Evolutionary conservation across 805 yeast species (phyloP), one percentile per base, ranked within the genome.

Genomic region (Vanderwaltozyma verrucispora): DNA sequence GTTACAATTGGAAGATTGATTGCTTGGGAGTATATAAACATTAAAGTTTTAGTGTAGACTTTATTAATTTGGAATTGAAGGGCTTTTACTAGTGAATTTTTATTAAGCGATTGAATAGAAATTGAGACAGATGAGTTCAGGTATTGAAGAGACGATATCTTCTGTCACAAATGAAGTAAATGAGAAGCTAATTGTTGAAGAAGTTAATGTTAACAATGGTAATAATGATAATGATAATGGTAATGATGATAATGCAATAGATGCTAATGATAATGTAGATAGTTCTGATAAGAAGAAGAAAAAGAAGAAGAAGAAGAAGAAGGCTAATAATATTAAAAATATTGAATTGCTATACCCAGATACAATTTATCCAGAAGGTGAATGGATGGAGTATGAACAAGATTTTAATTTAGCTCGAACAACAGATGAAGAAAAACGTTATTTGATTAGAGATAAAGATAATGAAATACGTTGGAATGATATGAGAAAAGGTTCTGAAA

Each of bases 401-500:
- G 70, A 63, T 36, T 72, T 74, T 42, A 86, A 81, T 39, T 61
- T 75, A 37, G 74, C 74, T 54, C 73, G 98, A 45, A 74, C 83
- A 19, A 86, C 96, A 0, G 78, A 77, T 46, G 96, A 85, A 53
- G 98, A 92, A 56, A 74, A 77, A 59, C 69, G 96, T 47, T 80
- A 84, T 49, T 60, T 78, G 48, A 92, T 83, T 48, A 71, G 84
- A 41, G 53, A 53, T 33, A 33, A 41, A 18, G 75, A 74, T 49
- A 70, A 68, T 48, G 67, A 69, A 47, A 60, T 65, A 36, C 71
- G 67, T 37, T 84, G 94, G 82, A 80, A 87, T 45, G 96, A 88
- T 44, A 78, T 87, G 63, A 76, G 99, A 53, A 86, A 86, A 55
- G 98, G 88, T 39, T 96, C 97, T 2, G 99, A 92, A 59, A 80